Conservation (phyloP, 169 alveolate genomes). For the Plasmodium knowlesi region DNA sequence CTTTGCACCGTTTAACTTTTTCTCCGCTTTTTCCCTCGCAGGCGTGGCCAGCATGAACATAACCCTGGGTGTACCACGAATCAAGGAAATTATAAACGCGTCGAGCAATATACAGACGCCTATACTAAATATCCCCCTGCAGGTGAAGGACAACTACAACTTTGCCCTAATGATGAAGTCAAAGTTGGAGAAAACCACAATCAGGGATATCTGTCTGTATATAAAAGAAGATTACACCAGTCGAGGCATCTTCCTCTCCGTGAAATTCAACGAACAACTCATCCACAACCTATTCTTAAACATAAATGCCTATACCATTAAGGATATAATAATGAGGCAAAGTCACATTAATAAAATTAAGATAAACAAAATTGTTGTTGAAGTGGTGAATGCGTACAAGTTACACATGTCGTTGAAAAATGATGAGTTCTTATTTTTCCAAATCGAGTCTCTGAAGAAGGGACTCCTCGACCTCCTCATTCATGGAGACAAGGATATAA, state of each 20-base stretch:
- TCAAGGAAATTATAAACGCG: constrained; percentile 98
- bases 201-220: constrained; percentile 87
- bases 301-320: constrained; percentile 88
- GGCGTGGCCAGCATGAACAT: constrained; percentile 98
- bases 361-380: constrained; percentile 82
- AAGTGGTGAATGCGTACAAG: constrained; percentile 81
- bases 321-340: constrained; percentile 86
- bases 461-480: constrained; percentile 83
- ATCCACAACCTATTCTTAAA: constrained; percentile 89
- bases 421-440: constrained; percentile 82
- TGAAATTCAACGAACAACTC: constrained; percentile 90
- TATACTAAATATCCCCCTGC: constrained; percentile 91
- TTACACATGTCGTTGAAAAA: constrained; percentile 79
- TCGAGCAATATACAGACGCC: constrained; percentile 97
- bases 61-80: constrained; percentile 99
- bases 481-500: constrained; percentile 84
- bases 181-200: constrained; percentile 90
- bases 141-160: constrained; percentile 77
- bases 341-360: constrained; percentile 88
- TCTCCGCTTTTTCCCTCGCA: constrained; percentile 5
- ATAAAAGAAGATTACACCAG: constrained; percentile 94
- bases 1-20: too few species aligned
- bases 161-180: constrained; percentile 93
- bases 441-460: constrained; percentile 83
- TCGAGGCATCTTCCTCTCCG: constrained; percentile 90